Base-by-base conservation (phyloP, 1,284 basidiomycete species). In the Vanrija pseudolonga region DNA sequence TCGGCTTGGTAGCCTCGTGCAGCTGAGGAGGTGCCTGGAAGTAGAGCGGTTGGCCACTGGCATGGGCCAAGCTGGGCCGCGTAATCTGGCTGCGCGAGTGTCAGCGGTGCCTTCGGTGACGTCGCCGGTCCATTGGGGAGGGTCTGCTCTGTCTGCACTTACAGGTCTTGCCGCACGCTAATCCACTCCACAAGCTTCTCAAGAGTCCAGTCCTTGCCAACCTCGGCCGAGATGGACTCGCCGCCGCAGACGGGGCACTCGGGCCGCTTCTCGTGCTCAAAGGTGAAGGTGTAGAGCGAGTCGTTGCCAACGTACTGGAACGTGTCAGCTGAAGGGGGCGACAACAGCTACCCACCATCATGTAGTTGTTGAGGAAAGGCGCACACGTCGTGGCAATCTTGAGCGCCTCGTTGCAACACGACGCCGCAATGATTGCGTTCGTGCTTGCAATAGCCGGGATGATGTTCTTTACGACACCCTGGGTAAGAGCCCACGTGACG, bases 381-480 rank as follows among this genome's bases (percentile, higher is more conserved):
- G 94, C 95, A 23, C 89, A 88, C 57, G 86, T 90, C 0, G 96
- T 98, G 18, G 92, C 95, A 56, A 99, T 90, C 78, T 99, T 99
- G 83, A 98, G 93, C 9, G 96, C 96, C 77, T 99, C 96, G 64
- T 97, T 97, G 69, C 95, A 98, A 77, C 96, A 98, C 3, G 94
- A 90, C 15, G 95, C 94, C 28, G 93, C 89, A 60, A 98, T 93
- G 71, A 97, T 92, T 41, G 93, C 92, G 67, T 96, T 97, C 11
- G 94, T 97, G 2, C 90, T 93, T 1, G 93, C 93, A 62, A 98
- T 96, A 28, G 96, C 95, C 14, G 95, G 95, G 62, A 99, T 98
- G 75, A 99, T 98, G 72, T 98, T 97, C 81, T 99, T 99, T 48
- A 98, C 94, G 32, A 99, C 96, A 45, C 96, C 96, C 74, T 98